Percentiles rank a stretch among this genome's conserved stretches.
phyloP scores from a whole-genome alignment of 768 basidiomycete species.

The Rubroboletus satanas region DNA sequence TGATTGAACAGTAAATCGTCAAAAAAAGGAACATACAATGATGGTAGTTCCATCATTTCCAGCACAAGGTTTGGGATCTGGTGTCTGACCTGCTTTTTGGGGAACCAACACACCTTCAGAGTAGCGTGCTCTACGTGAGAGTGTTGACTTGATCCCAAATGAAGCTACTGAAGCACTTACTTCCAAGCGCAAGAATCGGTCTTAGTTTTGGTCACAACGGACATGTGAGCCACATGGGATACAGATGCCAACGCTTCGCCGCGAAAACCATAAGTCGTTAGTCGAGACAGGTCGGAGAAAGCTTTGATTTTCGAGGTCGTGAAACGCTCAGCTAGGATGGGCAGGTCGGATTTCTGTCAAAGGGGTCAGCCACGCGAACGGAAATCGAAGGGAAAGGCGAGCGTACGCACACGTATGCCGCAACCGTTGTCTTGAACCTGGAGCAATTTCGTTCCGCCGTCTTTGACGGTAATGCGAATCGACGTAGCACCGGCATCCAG shows the following conservation, averaged over 20 bases:
- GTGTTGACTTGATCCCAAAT: conserved; percentile 1
- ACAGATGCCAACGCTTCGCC: conserved; percentile 97
- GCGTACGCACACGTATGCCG: conserved; percentile 74
- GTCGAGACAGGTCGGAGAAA: conserved; percentile 79
- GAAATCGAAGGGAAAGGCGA: neutral
- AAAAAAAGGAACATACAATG: conserved; percentile 45
- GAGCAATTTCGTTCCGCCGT: conserved; percentile 91
- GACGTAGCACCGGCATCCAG: conserved; percentile 90
- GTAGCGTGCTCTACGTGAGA: conserved; percentile 65
- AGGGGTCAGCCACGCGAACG: neutral
- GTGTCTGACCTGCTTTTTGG: conserved; percentile 62
- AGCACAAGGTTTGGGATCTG: conserved; percentile 85
- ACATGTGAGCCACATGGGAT: conserved; percentile 87
- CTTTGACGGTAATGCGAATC: conserved; percentile 86
- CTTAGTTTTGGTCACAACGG: conserved; percentile 88
- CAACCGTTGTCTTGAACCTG: conserved; percentile 97
- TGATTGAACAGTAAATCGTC: neutral
- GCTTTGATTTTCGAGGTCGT: conserved; percentile 90
- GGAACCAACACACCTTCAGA: conserved; percentile 70
- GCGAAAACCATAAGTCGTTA: conserved; percentile 93
- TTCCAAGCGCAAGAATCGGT: conserved; percentile 85
- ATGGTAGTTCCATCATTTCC: conserved; percentile 94
- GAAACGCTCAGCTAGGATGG: conserved; percentile 89
- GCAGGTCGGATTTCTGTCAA: conserved; percentile 75
- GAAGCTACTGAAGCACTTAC: conserved; percentile 45